Conservation (phyloP, 1,139 yeast species). For the Pichia sp. region DNA sequence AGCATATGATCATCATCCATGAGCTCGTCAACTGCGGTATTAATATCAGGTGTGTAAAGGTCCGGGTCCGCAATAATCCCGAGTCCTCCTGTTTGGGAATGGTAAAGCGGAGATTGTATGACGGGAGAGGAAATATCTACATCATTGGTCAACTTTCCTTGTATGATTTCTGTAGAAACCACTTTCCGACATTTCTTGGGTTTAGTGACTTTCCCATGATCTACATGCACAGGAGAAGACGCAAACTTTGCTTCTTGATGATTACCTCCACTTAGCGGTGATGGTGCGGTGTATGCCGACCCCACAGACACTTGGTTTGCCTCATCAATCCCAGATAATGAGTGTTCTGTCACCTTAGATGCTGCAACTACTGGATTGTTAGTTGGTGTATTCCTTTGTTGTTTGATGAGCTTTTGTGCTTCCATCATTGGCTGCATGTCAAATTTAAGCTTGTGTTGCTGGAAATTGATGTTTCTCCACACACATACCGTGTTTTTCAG, state of each 20-base stretch:
- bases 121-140: background rate
- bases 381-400: background rate
- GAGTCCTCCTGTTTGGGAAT: no score
- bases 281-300: no score
- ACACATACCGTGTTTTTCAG: conserved; percentile 18
- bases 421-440: conserved; percentile 16
- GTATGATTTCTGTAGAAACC: background rate
- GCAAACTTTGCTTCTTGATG: no score
- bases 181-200: background rate
- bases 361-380: no score
- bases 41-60: conserved; percentile 1
- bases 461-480: conserved; percentile 14
- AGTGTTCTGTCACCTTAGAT: no score
- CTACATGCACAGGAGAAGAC: no score
- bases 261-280: no score
- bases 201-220: no score
- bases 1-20: conserved; percentile 5
- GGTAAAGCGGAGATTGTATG: no score
- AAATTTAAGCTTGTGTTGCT: conserved; percentile 10
- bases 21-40: conserved; percentile 9
- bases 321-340: no score
- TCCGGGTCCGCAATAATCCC: background rate
- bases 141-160: background rate
- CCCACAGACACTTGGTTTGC: no score
- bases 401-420: conserved; percentile 16